A percentile compares a stretch with the other conserved stretches of the same genome.
Conservation (phyloP, 768 basidiomycete species). For the Chalciporus pseudorubinellus region DNA sequence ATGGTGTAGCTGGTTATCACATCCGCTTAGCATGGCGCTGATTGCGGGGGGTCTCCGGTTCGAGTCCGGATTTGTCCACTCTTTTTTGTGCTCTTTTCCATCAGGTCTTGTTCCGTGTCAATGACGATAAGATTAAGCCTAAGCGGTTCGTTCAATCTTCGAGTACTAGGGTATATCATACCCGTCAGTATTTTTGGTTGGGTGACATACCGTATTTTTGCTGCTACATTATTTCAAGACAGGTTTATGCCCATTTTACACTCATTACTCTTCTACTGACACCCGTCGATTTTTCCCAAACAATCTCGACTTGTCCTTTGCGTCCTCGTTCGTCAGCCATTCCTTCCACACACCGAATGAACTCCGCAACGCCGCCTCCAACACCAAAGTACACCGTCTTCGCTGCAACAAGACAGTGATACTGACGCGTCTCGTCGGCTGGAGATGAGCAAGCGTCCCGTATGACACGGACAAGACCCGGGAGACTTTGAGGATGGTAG, state of each 20-base stretch:
- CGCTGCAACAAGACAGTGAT: constrained; percentile 75
- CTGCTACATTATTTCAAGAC: no score
- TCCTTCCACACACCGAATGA: constrained; percentile 49
- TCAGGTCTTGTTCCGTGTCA: no score
- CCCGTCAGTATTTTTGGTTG: no score
- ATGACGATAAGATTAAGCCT: not conserved
- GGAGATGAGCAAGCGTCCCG: constrained; percentile 33
- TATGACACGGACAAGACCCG: constrained; percentile 56
- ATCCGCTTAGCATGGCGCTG: constrained; percentile 38
- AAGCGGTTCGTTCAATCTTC: not conserved
- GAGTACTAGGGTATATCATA: no score
- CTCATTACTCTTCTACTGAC: constrained; percentile 74
- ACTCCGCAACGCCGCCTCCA: constrained; percentile 81
- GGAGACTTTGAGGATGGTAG: constrained; percentile 67
- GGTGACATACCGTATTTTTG: not conserved
- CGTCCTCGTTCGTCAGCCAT: not conserved
- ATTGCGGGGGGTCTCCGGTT: constrained; percentile 40
- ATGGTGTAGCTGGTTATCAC: constrained; percentile 42
- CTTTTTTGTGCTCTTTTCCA: constrained; percentile 9
- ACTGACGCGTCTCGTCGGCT: constrained; percentile 3
- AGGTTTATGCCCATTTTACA: constrained; percentile 46
- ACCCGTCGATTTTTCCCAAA: constrained; percentile 66
- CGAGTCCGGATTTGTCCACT: constrained; percentile 40
- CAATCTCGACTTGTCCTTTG: constrained; percentile 48
- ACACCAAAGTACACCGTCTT: constrained; percentile 96